These are phyloP conservation scores for Trichophyton schoenleinii DNA, from an alignment of 2,329 filamentous ascomycete species.

Conservation along the genomic window DNA sequence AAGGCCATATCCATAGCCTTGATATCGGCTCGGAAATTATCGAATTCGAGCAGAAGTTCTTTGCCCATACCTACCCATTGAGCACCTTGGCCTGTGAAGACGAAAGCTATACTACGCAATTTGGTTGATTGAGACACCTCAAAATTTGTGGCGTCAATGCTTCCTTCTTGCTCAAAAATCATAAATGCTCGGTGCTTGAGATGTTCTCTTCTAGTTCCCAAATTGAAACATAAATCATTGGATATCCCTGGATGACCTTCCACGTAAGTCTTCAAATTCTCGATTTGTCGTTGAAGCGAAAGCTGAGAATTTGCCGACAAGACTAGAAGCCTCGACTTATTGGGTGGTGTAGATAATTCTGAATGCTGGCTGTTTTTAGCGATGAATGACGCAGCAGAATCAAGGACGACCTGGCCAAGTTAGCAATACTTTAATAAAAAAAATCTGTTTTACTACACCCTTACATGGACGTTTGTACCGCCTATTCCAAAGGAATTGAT, in stretches of 20 bases:
- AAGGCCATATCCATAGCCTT: background rate
- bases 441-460: background rate
- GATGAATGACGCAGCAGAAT: background rate
- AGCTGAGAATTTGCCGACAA: background rate
- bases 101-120: conserved; percentile 4
- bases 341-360: background rate
- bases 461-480: conserved; percentile 11
- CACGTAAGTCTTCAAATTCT: background rate
- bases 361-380: background rate
- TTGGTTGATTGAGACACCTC: background rate
- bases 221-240: background rate
- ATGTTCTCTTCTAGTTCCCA: background rate
- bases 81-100: conserved; percentile 15
- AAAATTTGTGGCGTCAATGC: background rate
- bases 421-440: background rate
- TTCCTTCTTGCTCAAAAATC: background rate
- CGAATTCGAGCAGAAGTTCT: background rate
- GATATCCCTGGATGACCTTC: background rate
- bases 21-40: background rate
- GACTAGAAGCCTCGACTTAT: background rate
- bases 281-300: background rate
- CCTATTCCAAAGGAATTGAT: conserved; percentile 17
- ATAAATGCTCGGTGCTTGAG: background rate
- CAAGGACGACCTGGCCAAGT: background rate
- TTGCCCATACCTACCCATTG: conserved; percentile 12